phyloP scores from a whole-genome alignment of 2,329 filamentous ascomycete species.

The Monosporascus sp. region DNA sequence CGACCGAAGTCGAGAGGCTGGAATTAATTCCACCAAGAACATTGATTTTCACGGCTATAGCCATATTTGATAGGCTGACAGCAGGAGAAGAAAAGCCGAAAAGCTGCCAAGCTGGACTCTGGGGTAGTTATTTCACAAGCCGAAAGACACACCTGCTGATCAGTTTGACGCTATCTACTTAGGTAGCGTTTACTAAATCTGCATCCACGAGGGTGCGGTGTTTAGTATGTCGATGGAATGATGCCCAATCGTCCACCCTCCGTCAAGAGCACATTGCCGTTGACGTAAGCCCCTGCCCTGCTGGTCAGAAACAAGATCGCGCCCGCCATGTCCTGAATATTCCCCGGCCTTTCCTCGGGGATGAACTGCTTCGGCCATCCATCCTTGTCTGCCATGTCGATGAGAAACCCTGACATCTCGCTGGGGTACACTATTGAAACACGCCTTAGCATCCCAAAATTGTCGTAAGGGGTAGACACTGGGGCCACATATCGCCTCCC shows the following conservation, averaged over 20 bases:
- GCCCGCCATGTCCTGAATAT: constrained; percentile 46
- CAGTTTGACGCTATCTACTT: too few species aligned
- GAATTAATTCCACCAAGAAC: too few species aligned
- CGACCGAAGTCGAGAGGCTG: too few species aligned
- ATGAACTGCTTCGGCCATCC: constrained; percentile 19
- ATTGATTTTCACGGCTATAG: too few species aligned
- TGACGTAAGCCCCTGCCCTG: constrained; percentile 47
- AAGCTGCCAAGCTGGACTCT: too few species aligned
- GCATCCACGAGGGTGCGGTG: neutral
- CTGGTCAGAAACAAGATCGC: constrained; percentile 47
- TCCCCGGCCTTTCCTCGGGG: constrained; percentile 17
- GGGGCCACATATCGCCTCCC: too few species aligned
- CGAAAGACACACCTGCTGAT: too few species aligned
- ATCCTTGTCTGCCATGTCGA: constrained; percentile 11
- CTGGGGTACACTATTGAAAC: constrained; percentile 34
- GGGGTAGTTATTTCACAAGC: too few species aligned
- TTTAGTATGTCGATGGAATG: constrained; percentile 16
- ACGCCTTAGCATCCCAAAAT: neutral
- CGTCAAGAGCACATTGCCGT: constrained; percentile 46
- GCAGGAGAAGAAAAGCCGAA: too few species aligned
- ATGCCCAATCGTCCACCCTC: constrained; percentile 44
- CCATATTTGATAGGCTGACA: too few species aligned
- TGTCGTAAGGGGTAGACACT: neutral
- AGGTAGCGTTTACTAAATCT: too few species aligned
- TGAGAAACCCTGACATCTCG: constrained; percentile 37